Conservation (phyloP, 306 rosid genomes). For the Vicia faba region DNA sequence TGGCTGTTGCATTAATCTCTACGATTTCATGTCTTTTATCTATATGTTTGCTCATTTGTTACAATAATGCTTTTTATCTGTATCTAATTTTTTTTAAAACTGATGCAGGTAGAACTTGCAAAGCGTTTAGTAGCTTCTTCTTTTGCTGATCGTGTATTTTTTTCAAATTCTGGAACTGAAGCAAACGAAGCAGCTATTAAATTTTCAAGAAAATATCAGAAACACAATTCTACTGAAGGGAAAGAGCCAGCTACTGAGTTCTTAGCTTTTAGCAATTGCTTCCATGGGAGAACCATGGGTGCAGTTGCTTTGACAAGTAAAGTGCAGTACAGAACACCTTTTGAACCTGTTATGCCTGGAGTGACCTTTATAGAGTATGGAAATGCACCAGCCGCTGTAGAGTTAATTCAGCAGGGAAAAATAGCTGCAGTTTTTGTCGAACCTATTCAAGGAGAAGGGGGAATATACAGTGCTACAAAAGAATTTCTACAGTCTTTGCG, state of each 20-base stretch:
- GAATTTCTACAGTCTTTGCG: conserved; percentile 76
- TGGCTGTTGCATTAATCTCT: conserved; percentile 4
- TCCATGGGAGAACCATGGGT: conserved; percentile 96
- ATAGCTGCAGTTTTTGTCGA: conserved; percentile 90
- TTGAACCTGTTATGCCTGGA: conserved; percentile 98
- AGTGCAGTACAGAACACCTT: conserved; percentile 79
- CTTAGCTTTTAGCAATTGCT: conserved; percentile 75
- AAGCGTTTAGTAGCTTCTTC: conserved; percentile 64
- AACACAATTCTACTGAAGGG: conserved; percentile 50
- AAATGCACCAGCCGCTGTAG: conserved; percentile 63
- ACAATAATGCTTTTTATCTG: conserved; percentile 3
- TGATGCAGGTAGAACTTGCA: conserved; percentile 83
- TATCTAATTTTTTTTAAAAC: conserved; percentile 16
- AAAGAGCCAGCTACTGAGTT: conserved; percentile 68
- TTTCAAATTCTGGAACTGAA: conserved; percentile 89
- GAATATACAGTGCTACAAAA: conserved; percentile 80
- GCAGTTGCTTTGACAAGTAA: conserved; percentile 97
- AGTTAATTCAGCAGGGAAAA: conserved; percentile 62
- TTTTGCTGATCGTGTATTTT: conserved; percentile 92
- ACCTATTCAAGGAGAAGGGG: conserved; percentile 98
- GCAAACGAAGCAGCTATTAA: conserved; percentile 95
- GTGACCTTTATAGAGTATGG: conserved; percentile 83
- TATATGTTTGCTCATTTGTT: background rate
- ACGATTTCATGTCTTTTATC: conserved; percentile 1
- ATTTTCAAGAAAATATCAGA: conserved; percentile 85